Base-by-base conservation (phyloP, 164 flowering plant species). In the Magnolia changhungtana region DNA sequence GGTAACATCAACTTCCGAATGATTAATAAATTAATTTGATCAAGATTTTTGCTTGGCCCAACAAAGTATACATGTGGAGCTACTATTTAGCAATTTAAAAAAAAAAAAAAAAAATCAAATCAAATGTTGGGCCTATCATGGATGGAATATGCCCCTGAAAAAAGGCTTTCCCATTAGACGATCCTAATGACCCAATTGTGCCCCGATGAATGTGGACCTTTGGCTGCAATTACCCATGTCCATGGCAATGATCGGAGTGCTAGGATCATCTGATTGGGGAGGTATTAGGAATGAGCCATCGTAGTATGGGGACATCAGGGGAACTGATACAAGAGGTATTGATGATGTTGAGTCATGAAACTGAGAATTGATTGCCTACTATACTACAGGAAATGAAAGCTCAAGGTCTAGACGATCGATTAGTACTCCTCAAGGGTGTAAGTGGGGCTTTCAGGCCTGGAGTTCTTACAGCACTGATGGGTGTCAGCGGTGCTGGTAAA, bases 391-490 rank as follows among this genome's bases (percentile, higher is more conserved):
- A 87, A 84, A 90, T 90, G 93, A 90, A 80, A 81, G 73, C 67
- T 1, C 89, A 86, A 64, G 93, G 93, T 59, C 80, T 84, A 0
- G 90, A 87, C 49, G 89, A 90, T 27, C 84, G 80, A 61, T 71
- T 90, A 74, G 85, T 77, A 31, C 90, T 90, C 69, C 74, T 90
- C 49, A 86, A 84, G 81, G 87, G 86, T 13, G 87, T 90, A 21
- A 90, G 88, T 80, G 93, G 93, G 37, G 83, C 90, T 50, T 90
- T 90, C 72, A 88, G 89, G 83, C 93, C 93, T 9, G 91, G 93
- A 49, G 89, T 90, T 69, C 87, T 90, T 19, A 90, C 93, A 29
- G 91, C 93, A 69, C 77, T 90, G 6, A 90, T 90, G 93, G 93
- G 93, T 37, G 91, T 87, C 21, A 90, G 91, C 58, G 93, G 93